Evolutionary conservation across 2,329 filamentous ascomycete genomes (phyloP).

Genomic region (Thelonectria rubi): DNA sequence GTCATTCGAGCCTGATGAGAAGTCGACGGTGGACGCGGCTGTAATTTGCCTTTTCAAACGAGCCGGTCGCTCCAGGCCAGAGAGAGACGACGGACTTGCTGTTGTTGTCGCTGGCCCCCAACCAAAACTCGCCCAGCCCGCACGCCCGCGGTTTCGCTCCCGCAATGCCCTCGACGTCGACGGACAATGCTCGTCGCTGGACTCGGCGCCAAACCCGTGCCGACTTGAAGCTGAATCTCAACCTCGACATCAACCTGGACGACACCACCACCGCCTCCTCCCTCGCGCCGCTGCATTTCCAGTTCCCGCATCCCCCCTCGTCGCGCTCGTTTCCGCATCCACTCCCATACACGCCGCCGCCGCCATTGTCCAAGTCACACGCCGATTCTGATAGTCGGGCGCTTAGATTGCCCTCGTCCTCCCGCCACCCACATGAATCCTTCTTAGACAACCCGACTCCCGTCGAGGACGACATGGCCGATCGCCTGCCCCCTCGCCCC

Average conservation of each 20-base stretch:
- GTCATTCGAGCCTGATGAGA: neutral
- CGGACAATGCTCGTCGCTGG: slow-evolving; percentile 41
- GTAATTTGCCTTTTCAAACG: slow-evolving; percentile 27
- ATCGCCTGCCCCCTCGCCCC: slow-evolving; percentile 37
- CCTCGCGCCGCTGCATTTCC: slow-evolving; percentile 30
- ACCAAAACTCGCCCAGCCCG: slow-evolving; percentile 34
- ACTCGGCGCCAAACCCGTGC: slow-evolving; percentile 38
- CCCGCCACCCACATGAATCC: slow-evolving; percentile 41
- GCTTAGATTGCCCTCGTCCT: slow-evolving; percentile 39
- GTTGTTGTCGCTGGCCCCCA: slow-evolving; percentile 26
- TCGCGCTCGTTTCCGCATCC: neutral
- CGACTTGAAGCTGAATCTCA: slow-evolving; percentile 31
- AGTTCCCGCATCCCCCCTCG: slow-evolving; percentile 7
- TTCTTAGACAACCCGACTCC: slow-evolving; percentile 45
- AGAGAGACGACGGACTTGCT: slow-evolving; percentile 33
- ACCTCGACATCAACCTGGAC: slow-evolving; percentile 39
- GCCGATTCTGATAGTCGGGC: slow-evolving; percentile 37
- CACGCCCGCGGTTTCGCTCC: slow-evolving; percentile 27
- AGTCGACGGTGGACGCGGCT: slow-evolving; percentile 13
- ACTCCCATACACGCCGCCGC: slow-evolving; percentile 31
- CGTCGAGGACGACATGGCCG: slow-evolving; percentile 43
- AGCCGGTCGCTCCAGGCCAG: slow-evolving; percentile 27
- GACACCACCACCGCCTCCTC: slow-evolving; percentile 33
- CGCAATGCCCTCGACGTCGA: slow-evolving; percentile 34
- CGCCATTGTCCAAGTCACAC: slow-evolving; percentile 36